Evolutionary conservation across 1,284 basidiomycete genomes (phyloP), one percentile per base, ranked within the genome.

Genomic region (Rhodofomes roseus): DNA sequence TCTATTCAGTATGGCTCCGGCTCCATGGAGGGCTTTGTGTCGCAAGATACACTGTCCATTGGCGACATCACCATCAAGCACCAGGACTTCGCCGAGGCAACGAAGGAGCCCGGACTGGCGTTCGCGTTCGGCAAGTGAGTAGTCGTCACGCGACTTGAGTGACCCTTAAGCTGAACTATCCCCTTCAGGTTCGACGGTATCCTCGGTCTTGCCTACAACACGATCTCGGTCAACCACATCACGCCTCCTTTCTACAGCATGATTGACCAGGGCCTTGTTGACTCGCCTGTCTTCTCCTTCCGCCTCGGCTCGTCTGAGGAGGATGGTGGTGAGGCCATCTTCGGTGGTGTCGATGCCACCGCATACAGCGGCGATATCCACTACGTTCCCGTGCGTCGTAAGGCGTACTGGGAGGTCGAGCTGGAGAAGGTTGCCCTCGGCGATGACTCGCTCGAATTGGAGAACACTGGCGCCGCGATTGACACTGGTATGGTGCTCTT

Each of bases 401-500:
- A 93, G 82, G 97, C 95, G 7, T 99, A 99, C 81, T 99, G 97
- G 97, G 94, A 98, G 74, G 94, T 98, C 59, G 95, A 96, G 74
- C 87, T 99, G 27, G 82, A 93, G 77, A 89, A 89, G 73, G 84
- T 98, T 60, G 71, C 78, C 6, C 95, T 98, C 62, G 96, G 95
- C 59, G 82, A 89, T 55, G 96, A 96, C 56, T 83, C 81, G 53
- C 83, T 96, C 44, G 91, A 95, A 67, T 82, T 96, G 18, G 92
- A 95, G 67, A 89, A 86, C 77, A 95, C 95, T 57, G 95, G 96
- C 55, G 96, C 96, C 66, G 96, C 95, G 55, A 98, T 98, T 67
- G 96, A 98, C 74, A 98, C 96, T 34, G 95, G 93, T 87, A 70
- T 73, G 77, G 73, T 22, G 22, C 37, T 25, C 43, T 20, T 23